These are phyloP conservation scores for Cryptococcus maquisensis DNA, from an alignment of 1,284 basidiomycete species.

Conservation along the genomic window DNA sequence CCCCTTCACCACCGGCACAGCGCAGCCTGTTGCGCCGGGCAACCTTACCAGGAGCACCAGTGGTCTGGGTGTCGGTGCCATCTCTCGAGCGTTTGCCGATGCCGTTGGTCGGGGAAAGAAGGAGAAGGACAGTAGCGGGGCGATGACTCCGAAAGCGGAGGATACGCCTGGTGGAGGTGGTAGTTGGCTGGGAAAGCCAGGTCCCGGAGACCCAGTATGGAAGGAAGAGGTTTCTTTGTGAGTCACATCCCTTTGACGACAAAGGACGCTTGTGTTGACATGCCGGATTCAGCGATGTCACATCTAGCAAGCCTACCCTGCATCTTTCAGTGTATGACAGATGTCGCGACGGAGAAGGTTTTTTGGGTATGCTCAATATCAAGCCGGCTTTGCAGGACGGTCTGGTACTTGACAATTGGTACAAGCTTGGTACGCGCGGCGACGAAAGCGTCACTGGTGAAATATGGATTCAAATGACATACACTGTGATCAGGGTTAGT, in stretches of 20 bases:
- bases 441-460: conserved; percentile 82
- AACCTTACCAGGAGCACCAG: conserved; percentile 35
- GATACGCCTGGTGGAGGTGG: conserved; percentile 21
- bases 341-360: conserved; percentile 71
- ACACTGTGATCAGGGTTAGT: conserved; percentile 77
- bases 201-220: conserved; percentile 83
- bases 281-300: conserved; percentile 70
- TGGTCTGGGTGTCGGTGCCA: conserved; percentile 60
- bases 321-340: conserved; percentile 93
- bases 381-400: conserved; percentile 85
- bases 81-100: conserved; percentile 55
- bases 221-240: conserved; percentile 98
- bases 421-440: conserved; percentile 71
- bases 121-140: conserved; percentile 41
- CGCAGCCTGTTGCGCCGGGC: conserved; percentile 35
- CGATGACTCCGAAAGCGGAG: conserved; percentile 43
- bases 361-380: conserved; percentile 87
- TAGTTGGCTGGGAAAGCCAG: conserved; percentile 43
- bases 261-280: neutral
- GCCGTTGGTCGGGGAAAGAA: conserved; percentile 49
- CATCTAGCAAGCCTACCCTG: conserved; percentile 79
- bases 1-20: conserved; percentile 39
- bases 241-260: conserved; percentile 46
- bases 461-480: conserved; percentile 90
- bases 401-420: conserved; percentile 96